phyloP scores from a whole-genome alignment of 495 filamentous ascomycete species.

The Astrothelium subdiscretum region DNA sequence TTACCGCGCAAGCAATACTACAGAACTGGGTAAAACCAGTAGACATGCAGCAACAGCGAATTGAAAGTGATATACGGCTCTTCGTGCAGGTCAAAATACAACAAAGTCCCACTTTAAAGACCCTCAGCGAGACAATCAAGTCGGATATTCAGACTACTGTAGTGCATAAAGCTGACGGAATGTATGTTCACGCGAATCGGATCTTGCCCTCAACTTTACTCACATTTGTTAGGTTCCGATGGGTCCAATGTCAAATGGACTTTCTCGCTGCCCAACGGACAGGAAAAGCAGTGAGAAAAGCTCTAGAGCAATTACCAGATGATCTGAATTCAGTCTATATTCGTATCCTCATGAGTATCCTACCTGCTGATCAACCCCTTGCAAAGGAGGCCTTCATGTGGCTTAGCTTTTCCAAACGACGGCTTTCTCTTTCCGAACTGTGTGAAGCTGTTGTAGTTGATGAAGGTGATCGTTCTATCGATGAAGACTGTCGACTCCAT shows the following conservation, averaged over 20 bases:
- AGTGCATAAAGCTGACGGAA: not conserved
- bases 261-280: conserved; percentile 5
- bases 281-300: conserved; percentile 4
- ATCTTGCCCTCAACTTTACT: no score
- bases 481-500: conserved; percentile 5
- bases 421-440: conserved; percentile 7
- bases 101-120: not conserved
- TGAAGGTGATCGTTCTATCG: conserved; percentile 3
- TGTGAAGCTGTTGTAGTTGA: conserved; percentile 10
- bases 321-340: conserved; percentile 7
- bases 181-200: no score
- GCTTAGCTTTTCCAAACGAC: conserved; percentile 8
- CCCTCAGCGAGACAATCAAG: conserved; percentile 5
- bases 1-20: not conserved
- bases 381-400: conserved; percentile 8
- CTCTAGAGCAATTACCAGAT: conserved; percentile 4
- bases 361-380: conserved; percentile 1
- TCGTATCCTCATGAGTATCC: conserved; percentile 6
- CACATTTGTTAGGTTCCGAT: conserved; percentile 8
- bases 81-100: not conserved
- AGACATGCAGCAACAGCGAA: not conserved
- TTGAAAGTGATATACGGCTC: conserved; percentile 1
- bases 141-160: not conserved
- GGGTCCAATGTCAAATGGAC: conserved; percentile 7
- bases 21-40: not conserved